Conservation (phyloP, 2,329 filamentous ascomycete genomes). For the Penicillium sp. region DNA sequence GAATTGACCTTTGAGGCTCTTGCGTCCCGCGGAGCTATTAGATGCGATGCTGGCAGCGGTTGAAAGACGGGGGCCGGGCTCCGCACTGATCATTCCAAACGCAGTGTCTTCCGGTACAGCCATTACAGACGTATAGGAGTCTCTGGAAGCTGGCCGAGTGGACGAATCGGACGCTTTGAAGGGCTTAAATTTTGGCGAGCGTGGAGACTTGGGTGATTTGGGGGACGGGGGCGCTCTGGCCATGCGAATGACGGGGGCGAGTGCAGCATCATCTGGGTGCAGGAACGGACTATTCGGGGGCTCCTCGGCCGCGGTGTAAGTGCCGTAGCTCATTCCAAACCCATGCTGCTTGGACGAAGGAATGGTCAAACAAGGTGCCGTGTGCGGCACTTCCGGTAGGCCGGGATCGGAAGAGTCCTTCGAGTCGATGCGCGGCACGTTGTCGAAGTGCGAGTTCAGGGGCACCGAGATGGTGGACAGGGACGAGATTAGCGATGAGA, state of each 20-base stretch:
- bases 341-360: slow-evolving; percentile 39
- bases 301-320: slow-evolving; percentile 56
- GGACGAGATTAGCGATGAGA: slow-evolving; percentile 61
- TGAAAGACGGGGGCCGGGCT: slow-evolving; percentile 40
- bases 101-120: slow-evolving; percentile 34
- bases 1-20: slow-evolving; percentile 38
- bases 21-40: slow-evolving; percentile 39
- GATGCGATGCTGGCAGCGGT: slow-evolving; percentile 41
- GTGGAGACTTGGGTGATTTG: slow-evolving; percentile 63
- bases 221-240: slow-evolving; percentile 76
- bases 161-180: slow-evolving; percentile 47
- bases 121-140: slow-evolving; percentile 38
- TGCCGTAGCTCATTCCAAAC: slow-evolving; percentile 72
- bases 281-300: slow-evolving; percentile 50
- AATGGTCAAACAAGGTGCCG: slow-evolving; percentile 24
- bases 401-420: slow-evolving; percentile 32
- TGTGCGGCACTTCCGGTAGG: slow-evolving; percentile 24
- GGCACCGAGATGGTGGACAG: slow-evolving; percentile 61
- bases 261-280: slow-evolving; percentile 56
- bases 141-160: slow-evolving; percentile 35
- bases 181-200: slow-evolving; percentile 40
- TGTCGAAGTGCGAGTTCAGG: slow-evolving; percentile 67
- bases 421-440: slow-evolving; percentile 45
- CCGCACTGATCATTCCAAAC: slow-evolving; percentile 42
- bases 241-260: slow-evolving; percentile 73